Evolutionary conservation across 768 basidiomycete species (phyloP), one percentile per base, ranked within the genome.

Genomic region (Podaxis sp.): DNA sequence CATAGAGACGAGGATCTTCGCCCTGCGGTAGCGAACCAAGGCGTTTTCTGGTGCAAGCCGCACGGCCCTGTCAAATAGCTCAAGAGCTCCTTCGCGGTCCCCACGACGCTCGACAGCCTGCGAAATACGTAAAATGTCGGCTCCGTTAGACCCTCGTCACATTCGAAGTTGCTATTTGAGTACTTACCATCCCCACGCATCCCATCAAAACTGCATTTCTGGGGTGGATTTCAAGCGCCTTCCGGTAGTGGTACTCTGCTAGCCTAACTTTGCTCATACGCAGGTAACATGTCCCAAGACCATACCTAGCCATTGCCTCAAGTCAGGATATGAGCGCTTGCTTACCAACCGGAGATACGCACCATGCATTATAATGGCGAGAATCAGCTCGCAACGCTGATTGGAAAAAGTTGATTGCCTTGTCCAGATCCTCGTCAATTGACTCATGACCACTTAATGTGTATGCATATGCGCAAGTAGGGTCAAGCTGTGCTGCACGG

Each of bases 321-420:
- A 60, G 53, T 57, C 64, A 64, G 40, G 46, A 56, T 24, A 24
- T 57, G 51, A 54, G 33, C 7, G 38, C 41, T 56, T 49, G 55
- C 59, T 57, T 24, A 54, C 50, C 60, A 66, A 67, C 66, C 71
- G 57, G 24, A 36, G 26, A 66, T 17, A 70, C 92, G 74, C 75
- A 97, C 97, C 97, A 99, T 58, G 97, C 97, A 77, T 97, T 96
- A 77, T 99, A 99, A 77, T 97, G 95, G 76, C 93, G 87, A 70
- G 86, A 78, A 80, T 99, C 95, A 63, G 91, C 89, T 76, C 92
- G 87, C 74, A 99, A 82, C 41, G 96, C 96, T 61, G 86, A 88
- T 74, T 97, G 88, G 74, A 96, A 99, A 80, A 93, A 96, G 64
- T 84, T 86, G 67, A 96, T 87, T 40, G 96, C 95, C 75, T 90